Evolutionary conservation across 163 green algal genomes (phyloP).

Genomic region (Scenedesmus sp.): DNA sequence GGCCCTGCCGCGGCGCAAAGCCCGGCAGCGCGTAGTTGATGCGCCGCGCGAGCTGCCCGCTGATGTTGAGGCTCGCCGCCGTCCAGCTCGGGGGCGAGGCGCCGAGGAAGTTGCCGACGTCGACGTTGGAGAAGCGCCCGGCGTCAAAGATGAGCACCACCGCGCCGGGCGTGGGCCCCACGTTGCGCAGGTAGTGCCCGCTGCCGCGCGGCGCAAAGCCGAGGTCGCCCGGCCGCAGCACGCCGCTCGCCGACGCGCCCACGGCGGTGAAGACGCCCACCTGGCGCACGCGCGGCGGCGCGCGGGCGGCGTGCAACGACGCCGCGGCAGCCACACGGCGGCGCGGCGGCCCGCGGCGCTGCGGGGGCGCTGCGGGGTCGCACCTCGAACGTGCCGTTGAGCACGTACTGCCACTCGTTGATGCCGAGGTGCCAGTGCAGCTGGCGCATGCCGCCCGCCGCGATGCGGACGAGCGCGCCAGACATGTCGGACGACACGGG

Average conservation of each 20-base stretch:
- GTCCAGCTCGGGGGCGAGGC: constrained; percentile 1
- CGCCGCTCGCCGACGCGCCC: not conserved
- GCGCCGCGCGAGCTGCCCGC: not conserved
- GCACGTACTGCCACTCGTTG: constrained; percentile 40
- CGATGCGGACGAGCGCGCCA: constrained; percentile 12
- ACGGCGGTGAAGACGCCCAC: constrained; percentile 17
- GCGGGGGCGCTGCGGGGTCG: too few species aligned
- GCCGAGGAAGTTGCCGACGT: constrained; percentile 37
- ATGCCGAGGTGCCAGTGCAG: constrained; percentile 44
- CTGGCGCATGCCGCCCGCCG: constrained; percentile 38
- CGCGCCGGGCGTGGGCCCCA: not conserved
- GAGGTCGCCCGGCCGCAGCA: constrained; percentile 12
- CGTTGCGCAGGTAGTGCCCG: constrained; percentile 40
- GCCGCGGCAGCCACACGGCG: too few species aligned
- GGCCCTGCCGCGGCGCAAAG: too few species aligned
- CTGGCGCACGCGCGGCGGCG: too few species aligned
- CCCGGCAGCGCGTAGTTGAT: too few species aligned
- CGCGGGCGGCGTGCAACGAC: too few species aligned
- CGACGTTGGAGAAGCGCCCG: constrained; percentile 29
- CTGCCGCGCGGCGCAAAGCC: constrained; percentile 40
- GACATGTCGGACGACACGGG: constrained; percentile 28
- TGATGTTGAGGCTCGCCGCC: constrained; percentile 38
- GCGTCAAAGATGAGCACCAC: constrained; percentile 43
- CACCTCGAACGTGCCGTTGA: constrained; percentile 40
- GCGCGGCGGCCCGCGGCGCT: too few species aligned